Evolutionary conservation across 768 basidiomycete species (phyloP), one percentile per base, ranked within the genome.

Genomic region (Tephrocybe rancida): DNA sequence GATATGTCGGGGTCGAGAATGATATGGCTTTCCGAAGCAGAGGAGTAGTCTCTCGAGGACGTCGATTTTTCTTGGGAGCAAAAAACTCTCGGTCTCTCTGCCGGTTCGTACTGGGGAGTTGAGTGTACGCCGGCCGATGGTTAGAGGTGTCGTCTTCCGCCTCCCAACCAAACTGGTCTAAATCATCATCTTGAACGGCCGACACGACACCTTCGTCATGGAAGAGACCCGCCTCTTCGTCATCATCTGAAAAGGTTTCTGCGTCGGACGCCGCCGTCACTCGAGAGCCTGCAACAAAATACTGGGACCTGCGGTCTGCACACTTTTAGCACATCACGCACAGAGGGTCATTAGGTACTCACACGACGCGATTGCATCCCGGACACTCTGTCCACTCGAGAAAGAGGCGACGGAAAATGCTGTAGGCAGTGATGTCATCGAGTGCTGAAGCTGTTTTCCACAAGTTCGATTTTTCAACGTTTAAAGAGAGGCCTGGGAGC

Each of bases 221-320:
- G 50, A 11, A 58, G 16, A 16, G 16, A 37, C n/a, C n/a, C n/a
- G 57, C 25, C 21, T 66, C 66, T 51, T 67, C 69, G 18, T 54
- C 73, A 43, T 80, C 74, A 26, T 71, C 72, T 18, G 70, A 65
- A 48, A 73, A 73, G 16, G 67, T 70, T 6, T 70, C 63, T 10
- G 54, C 22, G 52, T 82, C 78, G 5, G 76, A 71, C 3, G 80
- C 70, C 10, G 78, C 73, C n/a, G 78, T 78, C 22, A 86, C 77
- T 27, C 78, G 76, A 7, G 84, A 83, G 46, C 81, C 82, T 19
- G 83, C 83, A 35, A 82, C 74, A 10, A 88, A 77, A 61, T 81
- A 86, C 63, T 89, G 87, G 7, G 86, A 74, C 26, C 88, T 81
- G 49, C 82, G 83, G 65, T 90, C 88, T 90, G 58, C 18, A 55